Percentiles rank a stretch among this genome's conserved stretches.
These are phyloP conservation scores for Eucalyptus lansdowneana DNA, from an alignment of 345 rosid species.

Conservation along the genomic window DNA sequence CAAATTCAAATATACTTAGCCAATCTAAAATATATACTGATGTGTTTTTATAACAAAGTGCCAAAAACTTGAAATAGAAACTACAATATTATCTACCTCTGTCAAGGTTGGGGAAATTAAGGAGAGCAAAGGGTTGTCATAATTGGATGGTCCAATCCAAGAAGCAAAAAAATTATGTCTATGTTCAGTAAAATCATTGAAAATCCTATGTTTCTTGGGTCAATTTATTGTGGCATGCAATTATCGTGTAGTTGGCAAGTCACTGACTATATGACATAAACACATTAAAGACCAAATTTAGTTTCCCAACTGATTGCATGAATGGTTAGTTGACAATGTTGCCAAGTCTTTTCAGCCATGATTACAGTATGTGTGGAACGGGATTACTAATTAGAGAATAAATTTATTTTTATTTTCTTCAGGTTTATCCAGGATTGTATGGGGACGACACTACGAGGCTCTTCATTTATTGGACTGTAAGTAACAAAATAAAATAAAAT, in stretches of 20 bases:
- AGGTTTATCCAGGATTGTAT: slow-evolving; percentile 50
- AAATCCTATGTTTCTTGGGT: neutral
- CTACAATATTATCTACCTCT: neutral
- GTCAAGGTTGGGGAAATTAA: neutral
- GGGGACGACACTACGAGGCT: slow-evolving; percentile 94
- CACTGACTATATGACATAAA: neutral
- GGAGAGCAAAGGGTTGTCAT: neutral
- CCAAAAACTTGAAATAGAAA: too few species aligned
- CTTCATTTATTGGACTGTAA: slow-evolving; percentile 98
- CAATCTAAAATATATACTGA: neutral
- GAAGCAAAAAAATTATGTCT: neutral
- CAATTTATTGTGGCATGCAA: neutral
- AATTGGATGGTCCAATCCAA: neutral
- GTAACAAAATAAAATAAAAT: neutral
- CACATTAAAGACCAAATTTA: too few species aligned
- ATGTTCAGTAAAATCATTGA: neutral
- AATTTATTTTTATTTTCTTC: neutral
- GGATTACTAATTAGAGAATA: too few species aligned
- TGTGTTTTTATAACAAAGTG: neutral
- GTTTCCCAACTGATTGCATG: too few species aligned
- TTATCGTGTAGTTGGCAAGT: neutral
- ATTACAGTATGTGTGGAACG: too few species aligned
- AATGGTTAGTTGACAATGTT: too few species aligned
- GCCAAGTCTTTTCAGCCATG: too few species aligned
- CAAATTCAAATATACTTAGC: neutral